Evolutionary conservation across 441 rosid genomes (phyloP).

Genomic region (Adansonia rubrostipa): DNA sequence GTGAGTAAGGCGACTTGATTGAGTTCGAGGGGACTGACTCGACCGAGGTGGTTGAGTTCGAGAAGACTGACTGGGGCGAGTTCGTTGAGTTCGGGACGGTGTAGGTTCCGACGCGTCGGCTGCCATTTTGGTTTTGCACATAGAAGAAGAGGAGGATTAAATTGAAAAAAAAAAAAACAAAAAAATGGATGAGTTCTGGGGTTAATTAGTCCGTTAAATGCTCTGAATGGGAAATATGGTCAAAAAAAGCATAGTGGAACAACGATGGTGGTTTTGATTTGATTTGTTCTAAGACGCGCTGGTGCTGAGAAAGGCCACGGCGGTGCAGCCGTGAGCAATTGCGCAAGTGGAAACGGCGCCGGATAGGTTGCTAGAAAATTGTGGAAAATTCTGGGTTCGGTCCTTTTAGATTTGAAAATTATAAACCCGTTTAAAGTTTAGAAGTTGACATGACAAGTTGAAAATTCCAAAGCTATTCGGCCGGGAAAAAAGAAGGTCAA

Average conservation of each 20-base stretch:
- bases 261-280: neutral
- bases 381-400: neutral
- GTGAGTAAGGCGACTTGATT: constrained; percentile 24
- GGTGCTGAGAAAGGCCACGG: neutral
- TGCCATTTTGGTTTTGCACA: constrained; percentile 89
- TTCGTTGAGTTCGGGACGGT: constrained; percentile 29
- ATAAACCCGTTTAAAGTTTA: too few relatives aligned
- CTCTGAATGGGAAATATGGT: neutral
- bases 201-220: neutral
- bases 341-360: neutral
- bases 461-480: too few relatives aligned
- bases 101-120: constrained; percentile 57
- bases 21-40: constrained; percentile 29
- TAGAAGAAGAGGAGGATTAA: constrained; percentile 24
- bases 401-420: neutral
- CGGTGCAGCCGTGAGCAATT: neutral
- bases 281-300: neutral
- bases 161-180: neutral
- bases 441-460: too few relatives aligned
- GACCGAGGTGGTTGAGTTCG: constrained; percentile 34
- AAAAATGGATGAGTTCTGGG: neutral
- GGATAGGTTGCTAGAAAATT: neutral
- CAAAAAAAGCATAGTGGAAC: neutral
- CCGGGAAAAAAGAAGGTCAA: too few relatives aligned
- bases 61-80: constrained; percentile 26